Conservation (phyloP, 345 rosid genomes). For the sweet orange (Citrus sinensis) region DVS_A1.0 CM039164.1:3733501-3734000, state of each 20-base stretch:
- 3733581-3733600: conserved; percentile 91
- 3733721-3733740: conserved; percentile 5
- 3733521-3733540: neutral
- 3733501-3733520: conserved; percentile 1
- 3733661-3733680: conserved; percentile 68
- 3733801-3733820: conserved; percentile 93
- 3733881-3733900: neutral
- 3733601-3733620: conserved; percentile 80
- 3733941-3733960: neutral
- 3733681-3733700: neutral
- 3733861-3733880: neutral
- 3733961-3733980: neutral
- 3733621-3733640: conserved; percentile 79
- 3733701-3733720: neutral
- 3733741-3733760: conserved; percentile 90
- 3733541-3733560: neutral
- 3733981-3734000: conserved; percentile 4
- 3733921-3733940: conserved; percentile 13
- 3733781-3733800: conserved; percentile 90
- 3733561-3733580: conserved; percentile 6
- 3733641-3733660: conserved; percentile 81
- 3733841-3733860: conserved; percentile 38
- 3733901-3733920: neutral
- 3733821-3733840: conserved; percentile 97
- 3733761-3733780: conserved; percentile 99